Evolutionary conservation across 805 yeast species (phyloP).

Genomic region (Kodamaea nitidulidarum): DNA sequence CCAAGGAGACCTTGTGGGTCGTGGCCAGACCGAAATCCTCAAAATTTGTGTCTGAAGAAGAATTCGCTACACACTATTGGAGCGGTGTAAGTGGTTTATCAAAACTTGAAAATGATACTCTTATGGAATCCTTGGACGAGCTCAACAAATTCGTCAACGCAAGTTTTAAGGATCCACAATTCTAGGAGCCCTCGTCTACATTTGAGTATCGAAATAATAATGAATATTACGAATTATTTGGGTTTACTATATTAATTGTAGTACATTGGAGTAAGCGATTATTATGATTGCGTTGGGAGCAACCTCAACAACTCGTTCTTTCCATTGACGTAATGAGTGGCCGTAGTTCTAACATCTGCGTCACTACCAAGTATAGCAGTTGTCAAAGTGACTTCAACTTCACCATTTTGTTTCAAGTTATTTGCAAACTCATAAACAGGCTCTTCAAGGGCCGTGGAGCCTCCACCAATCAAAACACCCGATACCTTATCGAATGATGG

Average conservation of each 20-base stretch:
- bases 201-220: conserved; percentile 5
- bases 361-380: conserved; percentile 49
- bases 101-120: conserved; percentile 41
- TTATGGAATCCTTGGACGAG: conserved; percentile 48
- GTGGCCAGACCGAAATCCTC: conserved; percentile 45
- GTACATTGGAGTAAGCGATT: too few species aligned
- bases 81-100: conserved; percentile 42
- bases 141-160: conserved; percentile 50
- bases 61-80: conserved; percentile 45
- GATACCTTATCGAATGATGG: background rate
- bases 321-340: conserved; percentile 63
- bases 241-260: background rate
- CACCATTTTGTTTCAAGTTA: conserved; percentile 31
- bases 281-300: conserved; percentile 21
- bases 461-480: conserved; percentile 54
- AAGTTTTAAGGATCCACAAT: conserved; percentile 48
- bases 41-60: conserved; percentile 34
- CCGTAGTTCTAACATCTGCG: conserved; percentile 48
- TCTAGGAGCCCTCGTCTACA: conserved; percentile 12
- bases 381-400: conserved; percentile 48
- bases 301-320: conserved; percentile 63
- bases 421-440: conserved; percentile 56
- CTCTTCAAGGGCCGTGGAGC: conserved; percentile 66
- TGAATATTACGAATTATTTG: conserved; percentile 4
- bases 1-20: conserved; percentile 79